Evolutionary conservation across 2,329 filamentous ascomycete genomes (phyloP).

Genomic region (Sporothrix sp.): DNA sequence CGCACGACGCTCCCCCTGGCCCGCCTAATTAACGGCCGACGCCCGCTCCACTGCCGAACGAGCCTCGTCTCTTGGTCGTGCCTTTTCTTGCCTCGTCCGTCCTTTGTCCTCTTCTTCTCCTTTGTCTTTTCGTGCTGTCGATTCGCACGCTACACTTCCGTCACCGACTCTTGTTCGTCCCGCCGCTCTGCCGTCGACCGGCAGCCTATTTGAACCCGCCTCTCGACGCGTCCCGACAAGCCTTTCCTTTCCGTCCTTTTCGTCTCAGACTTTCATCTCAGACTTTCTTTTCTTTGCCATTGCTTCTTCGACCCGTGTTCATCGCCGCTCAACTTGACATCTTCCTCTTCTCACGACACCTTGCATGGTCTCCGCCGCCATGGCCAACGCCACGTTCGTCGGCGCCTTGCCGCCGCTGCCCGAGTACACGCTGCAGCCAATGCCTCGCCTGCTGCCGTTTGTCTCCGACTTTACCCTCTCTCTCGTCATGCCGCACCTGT

Average conservation of each 20-base stretch:
- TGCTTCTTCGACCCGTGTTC: not conserved
- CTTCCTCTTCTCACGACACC: not conserved
- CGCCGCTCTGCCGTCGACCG: too few species aligned
- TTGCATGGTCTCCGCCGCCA: slow-evolving; percentile 32
- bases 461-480: slow-evolving; percentile 74
- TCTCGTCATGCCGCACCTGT: slow-evolving; percentile 64
- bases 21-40: slow-evolving; percentile 15
- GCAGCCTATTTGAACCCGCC: too few species aligned
- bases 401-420: slow-evolving; percentile 75
- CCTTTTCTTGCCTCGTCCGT: not conserved
- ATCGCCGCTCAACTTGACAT: not conserved
- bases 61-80: slow-evolving; percentile 8
- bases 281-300: too few species aligned
- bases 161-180: too few species aligned
- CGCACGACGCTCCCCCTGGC: slow-evolving; percentile 14
- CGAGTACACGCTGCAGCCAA: slow-evolving; percentile 61
- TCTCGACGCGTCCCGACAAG: too few species aligned
- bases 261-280: too few species aligned
- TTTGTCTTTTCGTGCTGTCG: not conserved
- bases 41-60: slow-evolving; percentile 14
- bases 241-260: too few species aligned
- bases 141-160: too few species aligned
- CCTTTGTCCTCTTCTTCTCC: not conserved
- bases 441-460: slow-evolving; percentile 63
- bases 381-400: slow-evolving; percentile 44